Conservation (phyloP, 2,329 filamentous ascomycete species). For the Fusarium sp. region DNA sequence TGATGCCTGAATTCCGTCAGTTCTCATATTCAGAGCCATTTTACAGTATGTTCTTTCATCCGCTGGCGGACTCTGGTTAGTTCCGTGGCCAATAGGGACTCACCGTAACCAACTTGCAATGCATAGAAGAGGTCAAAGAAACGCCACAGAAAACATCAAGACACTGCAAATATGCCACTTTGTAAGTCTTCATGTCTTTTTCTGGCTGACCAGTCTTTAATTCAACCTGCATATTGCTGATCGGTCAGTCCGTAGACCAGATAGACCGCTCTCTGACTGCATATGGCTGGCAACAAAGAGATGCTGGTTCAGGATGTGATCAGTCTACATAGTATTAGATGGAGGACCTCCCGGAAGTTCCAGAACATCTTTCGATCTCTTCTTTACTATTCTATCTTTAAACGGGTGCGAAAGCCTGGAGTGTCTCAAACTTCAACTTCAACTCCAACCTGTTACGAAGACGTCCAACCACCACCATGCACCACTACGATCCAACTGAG, state of each 20-base stretch:
- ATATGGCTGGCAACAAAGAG: conserved; percentile 1
- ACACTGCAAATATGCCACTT: background rate
- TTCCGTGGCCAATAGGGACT: background rate
- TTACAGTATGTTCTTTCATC: background rate
- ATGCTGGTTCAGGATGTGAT: background rate
- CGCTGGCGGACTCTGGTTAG: background rate
- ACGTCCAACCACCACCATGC: conserved; percentile 15
- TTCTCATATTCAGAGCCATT: background rate
- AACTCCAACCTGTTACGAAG: background rate
- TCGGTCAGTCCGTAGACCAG: background rate
- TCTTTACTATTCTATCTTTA: accelerated
- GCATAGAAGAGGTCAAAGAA: conserved; percentile 2
- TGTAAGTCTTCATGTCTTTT: background rate
- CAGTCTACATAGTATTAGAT: background rate
- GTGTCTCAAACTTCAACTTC: background rate
- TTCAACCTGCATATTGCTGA: background rate
- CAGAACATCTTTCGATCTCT: no score
- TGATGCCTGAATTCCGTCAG: background rate
- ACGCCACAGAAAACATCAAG: background rate
- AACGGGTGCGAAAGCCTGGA: background rate
- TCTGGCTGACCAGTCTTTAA: background rate
- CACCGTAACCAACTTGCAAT: no score
- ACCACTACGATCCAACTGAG: conserved; percentile 10
- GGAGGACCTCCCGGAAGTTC: accelerated
- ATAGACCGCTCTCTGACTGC: no score